Conservation (phyloP, 2,329 filamentous ascomycete genomes). For the Diaporthe vexans region DNA sequence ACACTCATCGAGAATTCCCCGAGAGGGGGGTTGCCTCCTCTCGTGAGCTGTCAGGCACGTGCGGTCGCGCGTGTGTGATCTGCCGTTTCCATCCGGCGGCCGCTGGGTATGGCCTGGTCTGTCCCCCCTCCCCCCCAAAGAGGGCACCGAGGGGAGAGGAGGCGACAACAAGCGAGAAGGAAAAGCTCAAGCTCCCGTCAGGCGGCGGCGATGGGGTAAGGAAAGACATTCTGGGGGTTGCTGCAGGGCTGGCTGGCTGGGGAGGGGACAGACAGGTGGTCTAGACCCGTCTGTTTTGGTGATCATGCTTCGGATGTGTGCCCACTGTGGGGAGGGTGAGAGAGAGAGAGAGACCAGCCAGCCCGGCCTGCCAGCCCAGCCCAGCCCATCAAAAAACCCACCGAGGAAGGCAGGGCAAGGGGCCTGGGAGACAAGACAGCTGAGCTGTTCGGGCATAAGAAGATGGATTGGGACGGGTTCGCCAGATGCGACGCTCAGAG, state of each 20-base stretch:
- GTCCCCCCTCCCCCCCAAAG: too few species aligned
- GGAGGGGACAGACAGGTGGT: neutral
- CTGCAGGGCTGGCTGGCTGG: too few species aligned
- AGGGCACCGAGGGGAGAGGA: too few species aligned
- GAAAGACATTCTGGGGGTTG: neutral
- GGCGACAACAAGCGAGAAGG: too few species aligned
- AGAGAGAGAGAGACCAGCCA: neutral
- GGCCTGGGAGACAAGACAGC: too few species aligned
- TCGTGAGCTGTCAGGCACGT: neutral
- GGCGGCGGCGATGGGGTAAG: neutral
- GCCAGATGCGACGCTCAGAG: conserved; percentile 19
- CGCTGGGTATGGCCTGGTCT: too few species aligned
- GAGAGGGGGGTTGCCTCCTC: too few species aligned
- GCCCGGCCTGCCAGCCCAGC: too few species aligned
- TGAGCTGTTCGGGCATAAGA: neutral
- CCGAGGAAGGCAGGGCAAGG: neutral
- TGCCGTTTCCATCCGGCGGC: conserved; percentile 9
- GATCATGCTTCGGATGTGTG: conserved; percentile 23
- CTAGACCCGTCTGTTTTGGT: conserved; percentile 19
- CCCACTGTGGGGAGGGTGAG: conserved; percentile 1
- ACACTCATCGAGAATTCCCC: neutral
- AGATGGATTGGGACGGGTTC: neutral
- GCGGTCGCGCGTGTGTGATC: conserved; percentile 6
- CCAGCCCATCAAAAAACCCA: neutral
- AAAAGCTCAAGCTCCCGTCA: too few species aligned